Conservation (phyloP, 2,329 filamentous ascomycete species). For the Curvularia sp. region DNA sequence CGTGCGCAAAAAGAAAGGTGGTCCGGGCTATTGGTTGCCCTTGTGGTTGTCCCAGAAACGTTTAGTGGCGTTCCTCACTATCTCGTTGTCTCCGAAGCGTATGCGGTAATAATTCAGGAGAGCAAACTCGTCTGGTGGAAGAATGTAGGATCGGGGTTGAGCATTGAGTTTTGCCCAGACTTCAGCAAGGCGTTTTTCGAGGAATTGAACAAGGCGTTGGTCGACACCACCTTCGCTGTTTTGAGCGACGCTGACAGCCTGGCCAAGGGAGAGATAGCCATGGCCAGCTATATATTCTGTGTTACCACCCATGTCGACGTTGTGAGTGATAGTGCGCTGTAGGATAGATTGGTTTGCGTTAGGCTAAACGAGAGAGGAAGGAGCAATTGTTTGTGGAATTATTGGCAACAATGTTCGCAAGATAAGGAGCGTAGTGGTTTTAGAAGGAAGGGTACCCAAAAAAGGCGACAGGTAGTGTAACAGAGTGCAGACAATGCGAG, state of each 20-base stretch:
- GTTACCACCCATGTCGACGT: conserved; percentile 53
- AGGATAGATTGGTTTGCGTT: conserved; percentile 34
- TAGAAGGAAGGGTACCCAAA: conserved; percentile 15
- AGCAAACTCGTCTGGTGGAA: conserved; percentile 79
- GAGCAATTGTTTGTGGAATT: conserved; percentile 18
- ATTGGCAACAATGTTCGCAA: conserved; percentile 20
- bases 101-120: conserved; percentile 85
- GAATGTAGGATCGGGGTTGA: conserved; percentile 73
- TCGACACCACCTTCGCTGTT: conserved; percentile 75
- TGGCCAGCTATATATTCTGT: conserved; percentile 50
- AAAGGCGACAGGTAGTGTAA: conserved; percentile 18
- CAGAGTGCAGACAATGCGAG: conserved; percentile 21
- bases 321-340: background rate
- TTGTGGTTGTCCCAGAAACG: conserved; percentile 64
- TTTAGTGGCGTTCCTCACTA: conserved; percentile 61
- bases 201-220: conserved; percentile 66
- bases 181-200: conserved; percentile 65
- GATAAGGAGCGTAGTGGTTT: conserved; percentile 22
- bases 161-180: conserved; percentile 73
- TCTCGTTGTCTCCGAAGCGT: conserved; percentile 64
- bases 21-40: conserved; percentile 30
- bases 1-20: conserved; percentile 6
- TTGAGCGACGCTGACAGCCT: conserved; percentile 77
- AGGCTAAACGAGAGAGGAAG: conserved; percentile 40
- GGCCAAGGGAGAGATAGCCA: conserved; percentile 62